A percentile compares a stretch with the other conserved stretches of the same genome.
phyloP scores from a whole-genome alignment of 805 yeast species.

The Vanderwaltozyma polyspora region DNA sequence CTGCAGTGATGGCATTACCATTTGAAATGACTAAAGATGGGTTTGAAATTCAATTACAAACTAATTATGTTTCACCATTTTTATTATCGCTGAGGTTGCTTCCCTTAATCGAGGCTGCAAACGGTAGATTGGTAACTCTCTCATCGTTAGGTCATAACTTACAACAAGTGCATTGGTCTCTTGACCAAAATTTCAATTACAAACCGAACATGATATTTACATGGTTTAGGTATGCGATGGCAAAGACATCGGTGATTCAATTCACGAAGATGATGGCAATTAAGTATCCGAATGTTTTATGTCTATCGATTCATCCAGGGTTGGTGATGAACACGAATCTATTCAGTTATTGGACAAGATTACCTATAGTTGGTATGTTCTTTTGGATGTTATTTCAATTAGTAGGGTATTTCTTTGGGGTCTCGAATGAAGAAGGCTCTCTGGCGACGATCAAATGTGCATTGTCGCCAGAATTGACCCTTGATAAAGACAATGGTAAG shows the following conservation, averaged over 20 bases:
- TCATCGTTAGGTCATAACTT: conserved; percentile 58
- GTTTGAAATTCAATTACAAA: conserved; percentile 71
- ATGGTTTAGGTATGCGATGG: conserved; percentile 66
- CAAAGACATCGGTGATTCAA: conserved; percentile 72
- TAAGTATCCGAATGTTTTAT: conserved; percentile 53
- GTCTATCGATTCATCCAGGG: conserved; percentile 71
- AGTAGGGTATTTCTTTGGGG: conserved; percentile 60
- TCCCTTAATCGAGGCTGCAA: conserved; percentile 36
- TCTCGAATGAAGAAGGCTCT: conserved; percentile 60
- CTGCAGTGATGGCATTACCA: conserved; percentile 76
- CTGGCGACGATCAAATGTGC: conserved; percentile 54
- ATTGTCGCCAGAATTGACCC: conserved; percentile 38
- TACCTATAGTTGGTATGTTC: conserved; percentile 65
- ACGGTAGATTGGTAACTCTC: conserved; percentile 44
- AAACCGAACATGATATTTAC: conserved; percentile 60
- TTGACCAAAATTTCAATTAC: conserved; percentile 38
- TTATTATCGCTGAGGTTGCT: conserved; percentile 51
- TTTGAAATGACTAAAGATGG: conserved; percentile 51
- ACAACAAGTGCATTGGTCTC: conserved; percentile 36
- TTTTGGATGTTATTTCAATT: conserved; percentile 64
- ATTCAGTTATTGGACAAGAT: conserved; percentile 64
- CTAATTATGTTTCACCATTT: conserved; percentile 68
- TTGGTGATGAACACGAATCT: conserved; percentile 72
- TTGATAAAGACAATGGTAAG: conserved; percentile 55
- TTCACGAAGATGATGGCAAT: conserved; percentile 52